These are phyloP conservation scores for Tricholoma matsutake DNA, from an alignment of 768 basidiomycete species.

Conservation along the genomic window DNA sequence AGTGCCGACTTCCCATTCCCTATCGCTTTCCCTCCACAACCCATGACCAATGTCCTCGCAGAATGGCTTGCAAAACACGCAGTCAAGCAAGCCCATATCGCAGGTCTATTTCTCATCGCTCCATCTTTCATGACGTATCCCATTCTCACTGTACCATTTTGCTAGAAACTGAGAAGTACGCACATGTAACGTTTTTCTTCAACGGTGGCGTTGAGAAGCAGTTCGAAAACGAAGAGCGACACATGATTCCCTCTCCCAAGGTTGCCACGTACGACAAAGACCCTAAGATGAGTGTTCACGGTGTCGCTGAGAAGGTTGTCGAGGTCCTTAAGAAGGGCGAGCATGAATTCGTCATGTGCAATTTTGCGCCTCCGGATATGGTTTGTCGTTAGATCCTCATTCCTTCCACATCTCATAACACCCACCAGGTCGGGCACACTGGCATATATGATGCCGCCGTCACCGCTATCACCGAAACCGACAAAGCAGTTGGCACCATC, in stretches of 20 bases:
- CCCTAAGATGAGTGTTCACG: slow-evolving; percentile 86
- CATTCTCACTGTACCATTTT: not conserved
- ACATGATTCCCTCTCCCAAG: slow-evolving; percentile 89
- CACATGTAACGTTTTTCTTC: slow-evolving; percentile 98
- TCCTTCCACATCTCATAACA: not conserved
- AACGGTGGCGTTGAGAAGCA: slow-evolving; percentile 96
- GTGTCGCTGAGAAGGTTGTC: slow-evolving; percentile 90
- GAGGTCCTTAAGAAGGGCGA: slow-evolving; percentile 67
- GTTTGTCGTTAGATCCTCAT: slow-evolving; percentile 32
- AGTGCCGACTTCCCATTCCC: slow-evolving; percentile 88
- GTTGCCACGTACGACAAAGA: slow-evolving; percentile 93
- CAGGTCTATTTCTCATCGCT: slow-evolving; percentile 44
- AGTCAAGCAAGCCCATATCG: slow-evolving; percentile 85
- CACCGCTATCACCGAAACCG: slow-evolving; percentile 82
- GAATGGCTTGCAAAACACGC: slow-evolving; percentile 84
- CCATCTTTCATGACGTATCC: not conserved
- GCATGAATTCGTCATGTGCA: slow-evolving; percentile 95
- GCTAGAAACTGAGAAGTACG: slow-evolving; percentile 94
- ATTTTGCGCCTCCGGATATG: slow-evolving; percentile 98
- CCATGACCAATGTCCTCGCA: slow-evolving; percentile 92
- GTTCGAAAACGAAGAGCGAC: slow-evolving; percentile 76
- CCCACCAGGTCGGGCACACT: slow-evolving; percentile 81
- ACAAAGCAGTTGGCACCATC: slow-evolving; percentile 84
- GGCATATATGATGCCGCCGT: slow-evolving; percentile 91
- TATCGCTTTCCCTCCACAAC: slow-evolving; percentile 90